Evolutionary conservation across 768 basidiomycete genomes (phyloP).

Genomic region (Pleurotus pulmonarius): DNA sequence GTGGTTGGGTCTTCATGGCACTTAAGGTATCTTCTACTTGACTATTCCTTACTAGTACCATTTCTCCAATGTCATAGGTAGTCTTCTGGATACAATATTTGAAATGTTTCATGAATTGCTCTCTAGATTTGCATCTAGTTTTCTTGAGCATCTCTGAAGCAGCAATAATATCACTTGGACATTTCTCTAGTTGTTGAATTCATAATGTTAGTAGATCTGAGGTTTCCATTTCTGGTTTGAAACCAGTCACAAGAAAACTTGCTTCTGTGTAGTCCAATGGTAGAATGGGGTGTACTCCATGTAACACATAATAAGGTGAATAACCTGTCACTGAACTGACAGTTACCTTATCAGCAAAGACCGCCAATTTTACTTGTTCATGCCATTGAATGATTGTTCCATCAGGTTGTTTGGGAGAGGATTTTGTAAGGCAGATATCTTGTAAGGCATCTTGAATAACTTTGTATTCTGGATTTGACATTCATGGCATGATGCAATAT

Average conservation of each 20-base stretch:
- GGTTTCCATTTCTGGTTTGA: constrained; percentile 8
- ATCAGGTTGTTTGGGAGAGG: background rate
- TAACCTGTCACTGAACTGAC: constrained; percentile 15
- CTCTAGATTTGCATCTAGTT: constrained; percentile 15
- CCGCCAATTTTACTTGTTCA: background rate
- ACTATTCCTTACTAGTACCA: constrained; percentile 22
- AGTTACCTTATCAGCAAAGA: constrained; percentile 17
- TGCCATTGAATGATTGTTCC: background rate
- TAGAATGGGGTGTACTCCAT: constrained; percentile 15
- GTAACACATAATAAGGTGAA: constrained; percentile 14
- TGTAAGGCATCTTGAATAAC: constrained; percentile 14
- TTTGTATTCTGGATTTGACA: constrained; percentile 18
- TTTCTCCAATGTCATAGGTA: background rate
- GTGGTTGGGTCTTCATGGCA: constrained; percentile 15
- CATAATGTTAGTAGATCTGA: constrained; percentile 17
- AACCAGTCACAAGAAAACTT: constrained; percentile 22
- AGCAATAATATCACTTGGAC: constrained; percentile 12
- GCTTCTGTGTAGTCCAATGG: too few relatives aligned
- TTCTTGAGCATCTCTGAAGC: constrained; percentile 15
- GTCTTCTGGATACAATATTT: background rate
- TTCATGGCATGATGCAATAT: constrained; percentile 19
- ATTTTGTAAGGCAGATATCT: constrained; percentile 13
- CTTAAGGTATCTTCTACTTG: constrained; percentile 15
- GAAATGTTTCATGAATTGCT: constrained; percentile 18
- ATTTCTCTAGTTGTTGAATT: constrained; percentile 21